phyloP scores from a whole-genome alignment of 805 yeast genomes.

The Trichomonascus vanleenenianus region DNA sequence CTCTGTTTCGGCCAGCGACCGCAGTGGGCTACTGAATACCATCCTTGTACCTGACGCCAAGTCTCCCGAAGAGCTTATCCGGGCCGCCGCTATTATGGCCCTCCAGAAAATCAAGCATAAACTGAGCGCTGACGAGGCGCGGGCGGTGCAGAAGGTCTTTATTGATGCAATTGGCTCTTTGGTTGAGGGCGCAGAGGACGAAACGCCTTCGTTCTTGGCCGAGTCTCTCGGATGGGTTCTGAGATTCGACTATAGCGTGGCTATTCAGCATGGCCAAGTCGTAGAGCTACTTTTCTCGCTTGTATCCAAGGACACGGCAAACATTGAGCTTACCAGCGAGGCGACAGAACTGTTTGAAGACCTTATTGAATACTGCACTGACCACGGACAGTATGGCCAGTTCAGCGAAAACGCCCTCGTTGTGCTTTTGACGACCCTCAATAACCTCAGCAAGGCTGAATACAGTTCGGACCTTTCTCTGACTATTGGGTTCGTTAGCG shows the following conservation, averaged over 20 bases:
- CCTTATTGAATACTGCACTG: slow-evolving; percentile 42
- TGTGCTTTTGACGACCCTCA: slow-evolving; percentile 32
- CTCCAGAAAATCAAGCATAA: slow-evolving; percentile 4
- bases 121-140: background rate
- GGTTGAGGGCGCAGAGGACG: slow-evolving; percentile 63
- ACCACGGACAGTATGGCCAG: slow-evolving; percentile 34
- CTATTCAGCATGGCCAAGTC: slow-evolving; percentile 29
- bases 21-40: no score
- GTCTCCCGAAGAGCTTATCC: background rate
- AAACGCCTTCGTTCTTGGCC: slow-evolving; percentile 62
- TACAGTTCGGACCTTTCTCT: slow-evolving; percentile 56
- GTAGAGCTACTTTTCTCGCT: slow-evolving; percentile 53
- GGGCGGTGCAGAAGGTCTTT: slow-evolving; percentile 10
- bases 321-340: slow-evolving; percentile 59
- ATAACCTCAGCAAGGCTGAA: slow-evolving; percentile 30
- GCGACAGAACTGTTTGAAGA: slow-evolving; percentile 61
- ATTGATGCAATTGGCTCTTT: slow-evolving; percentile 38
- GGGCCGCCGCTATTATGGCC: slow-evolving; percentile 11
- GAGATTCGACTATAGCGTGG: slow-evolving; percentile 35
- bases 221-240: slow-evolving; percentile 61
- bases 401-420: slow-evolving; percentile 51
- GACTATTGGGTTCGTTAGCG: slow-evolving; percentile 40
- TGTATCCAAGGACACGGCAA: slow-evolving; percentile 67
- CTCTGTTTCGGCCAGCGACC: no score
- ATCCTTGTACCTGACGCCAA: no score